Evolutionary conservation across 2,329 filamentous ascomycete genomes (phyloP), one percentile per base, ranked within the genome.

Genomic region (Aspergillus pseudonomiae): DNA sequence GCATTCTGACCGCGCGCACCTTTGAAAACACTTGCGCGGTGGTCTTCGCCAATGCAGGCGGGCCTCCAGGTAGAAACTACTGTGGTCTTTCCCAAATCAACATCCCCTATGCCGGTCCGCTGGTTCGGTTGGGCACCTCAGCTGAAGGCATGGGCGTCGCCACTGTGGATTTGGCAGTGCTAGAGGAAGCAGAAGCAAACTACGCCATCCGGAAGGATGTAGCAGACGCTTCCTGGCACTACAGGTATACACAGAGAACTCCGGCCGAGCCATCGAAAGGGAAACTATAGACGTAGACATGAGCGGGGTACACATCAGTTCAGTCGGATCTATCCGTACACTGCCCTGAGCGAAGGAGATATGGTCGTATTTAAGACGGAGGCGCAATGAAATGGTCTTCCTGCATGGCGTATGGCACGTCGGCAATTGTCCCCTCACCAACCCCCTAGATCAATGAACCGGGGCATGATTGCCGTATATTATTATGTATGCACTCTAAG

Each of bases 21-120:
- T 86, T 85, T 73, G 85, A 87, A 68, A 86, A 86, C 67, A 86
- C 84, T 2, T 86, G 84, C 66, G 82, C 82, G 3, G 76, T 86
- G 54, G 74, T 86, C 0, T 87, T 86, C 69, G 81, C 81, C n/a
- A 86, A 86, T 68, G 84, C 82, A 0, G 85, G 83, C 6, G 84
- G 84, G 21, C 43, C 43, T 6, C 43, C 43, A 5, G 43, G 43
- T 3, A 12, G 43, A 11, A 46, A 46, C 11, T 46, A 26, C 43
- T 46, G 43, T 21, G 43, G 43, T 2, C 43, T 26, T 21, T 46
- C 43, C 4, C 43, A 46, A 21, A 46, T 46, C 10, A 46, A 21
- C 11, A 24, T 46, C 11, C 43, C 43, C 1, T 46, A 46, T 24
- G 43, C 43, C 0, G 43, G 43, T 24, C 43, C 43, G 11, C 11